Percentiles rank a stretch among this genome's conserved stretches.
Evolutionary conservation across 257 asterid genomes (phyloP).

Genomic region (Voacanga thouarsii): DNA sequence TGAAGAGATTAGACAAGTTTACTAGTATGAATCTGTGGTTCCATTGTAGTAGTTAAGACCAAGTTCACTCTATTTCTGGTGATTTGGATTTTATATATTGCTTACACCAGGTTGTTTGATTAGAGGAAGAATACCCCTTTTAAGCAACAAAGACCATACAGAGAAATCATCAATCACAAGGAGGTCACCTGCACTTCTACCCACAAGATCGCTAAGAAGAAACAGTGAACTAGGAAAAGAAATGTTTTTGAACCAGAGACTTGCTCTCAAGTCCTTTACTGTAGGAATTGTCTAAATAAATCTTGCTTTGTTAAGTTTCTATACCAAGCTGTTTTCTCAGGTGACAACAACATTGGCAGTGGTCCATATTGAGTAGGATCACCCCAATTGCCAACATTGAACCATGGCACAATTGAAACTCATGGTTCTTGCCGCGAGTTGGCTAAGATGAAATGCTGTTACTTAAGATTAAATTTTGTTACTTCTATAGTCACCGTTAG

Average conservation of each 20-base stretch:
- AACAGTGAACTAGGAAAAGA: background rate
- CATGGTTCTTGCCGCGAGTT: background rate
- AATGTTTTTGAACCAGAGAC: background rate
- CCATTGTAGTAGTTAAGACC: background rate
- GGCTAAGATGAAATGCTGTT: background rate
- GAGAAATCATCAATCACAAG: no score
- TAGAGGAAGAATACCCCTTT: no score
- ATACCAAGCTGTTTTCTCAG: background rate
- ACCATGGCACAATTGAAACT: background rate
- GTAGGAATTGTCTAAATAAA: background rate
- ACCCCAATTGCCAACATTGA: background rate
- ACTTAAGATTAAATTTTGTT: background rate
- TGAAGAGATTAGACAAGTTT: background rate
- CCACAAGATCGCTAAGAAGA: no score
- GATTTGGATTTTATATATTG: no score
- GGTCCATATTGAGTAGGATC: constrained; percentile 3
- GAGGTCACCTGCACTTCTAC: no score
- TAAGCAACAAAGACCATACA: no score
- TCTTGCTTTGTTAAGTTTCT: constrained; percentile 1
- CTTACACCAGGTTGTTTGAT: no score
- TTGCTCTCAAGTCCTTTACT: constrained; percentile 2
- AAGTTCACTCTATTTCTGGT: no score
- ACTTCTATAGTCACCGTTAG: background rate
- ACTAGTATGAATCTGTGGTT: background rate
- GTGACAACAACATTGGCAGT: background rate